Base-by-base conservation (phyloP, 352 stramenopile species). In the Albugo candida region DNA sequence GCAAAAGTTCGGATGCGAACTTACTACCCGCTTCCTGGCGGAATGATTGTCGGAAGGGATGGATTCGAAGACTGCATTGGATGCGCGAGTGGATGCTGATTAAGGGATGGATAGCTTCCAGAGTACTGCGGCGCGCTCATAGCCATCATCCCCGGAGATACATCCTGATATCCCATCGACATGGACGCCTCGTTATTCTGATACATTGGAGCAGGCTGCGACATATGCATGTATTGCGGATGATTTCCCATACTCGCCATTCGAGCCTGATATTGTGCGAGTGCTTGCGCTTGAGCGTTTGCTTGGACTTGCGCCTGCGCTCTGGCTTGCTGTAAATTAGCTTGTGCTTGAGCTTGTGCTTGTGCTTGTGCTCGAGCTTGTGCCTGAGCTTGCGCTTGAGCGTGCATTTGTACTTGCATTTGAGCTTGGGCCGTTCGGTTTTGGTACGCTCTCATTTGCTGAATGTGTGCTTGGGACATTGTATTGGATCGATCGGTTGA, bases 211-310 rank as follows among this genome's bases (percentile, higher is more conserved):
- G 24, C 24, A 10, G 24, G 24, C 8, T 31, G 24, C 3, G 24
- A 3, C 24, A 31, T 31, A 31, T 31, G 24, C 24, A 31, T 31
- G 8, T 31, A 31, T 8, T 31, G 24, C 8, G 24, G 38, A 43
- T 43, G 20, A 24, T 43, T 24, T 8, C 3, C 17, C 38, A 43
- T 43, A 24, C 17, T 24, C 3, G 17, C 17, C 17, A 43, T 19
- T 8, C 38, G 38, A 3, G 38, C 53, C 2, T 63, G 55, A 1
- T 49, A 58, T 27, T 52, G 50, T 13, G 43, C 57, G 40, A 60
- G 59, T 8, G 51, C 59, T 36, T 64, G 61, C 11, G 57, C 45
- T 39, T 69, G 64, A 5, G 47, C 48, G 36, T 65, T 60, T 13
- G 57, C 45, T 40, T 69, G 64, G 2, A 46, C 48, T 19, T 43